phyloP scores from a whole-genome alignment of 164 flowering plant genomes.

The Macadamia integrifolia region DNA sequence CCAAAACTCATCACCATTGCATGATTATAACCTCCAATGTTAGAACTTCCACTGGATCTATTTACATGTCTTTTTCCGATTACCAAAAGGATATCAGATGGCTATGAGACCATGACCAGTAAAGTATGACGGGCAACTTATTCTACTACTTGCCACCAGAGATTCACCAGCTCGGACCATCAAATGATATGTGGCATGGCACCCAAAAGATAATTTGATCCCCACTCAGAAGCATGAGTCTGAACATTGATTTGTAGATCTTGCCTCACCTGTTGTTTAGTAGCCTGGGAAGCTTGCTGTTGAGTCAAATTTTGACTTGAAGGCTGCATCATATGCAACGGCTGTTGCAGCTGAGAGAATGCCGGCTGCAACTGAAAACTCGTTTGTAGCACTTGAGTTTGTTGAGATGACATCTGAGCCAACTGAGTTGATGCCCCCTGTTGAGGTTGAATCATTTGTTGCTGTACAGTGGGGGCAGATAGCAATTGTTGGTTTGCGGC shows the following conservation, averaged over 20 bases:
- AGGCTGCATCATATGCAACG: slow-evolving; percentile 51
- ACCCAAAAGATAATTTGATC: neutral
- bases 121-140: no score
- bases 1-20: no score
- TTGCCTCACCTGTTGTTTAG: slow-evolving; percentile 64
- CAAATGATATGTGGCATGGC: neutral
- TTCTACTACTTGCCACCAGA: no score
- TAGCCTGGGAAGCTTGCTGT: slow-evolving; percentile 43
- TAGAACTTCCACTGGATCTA: no score
- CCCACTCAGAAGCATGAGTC: neutral
- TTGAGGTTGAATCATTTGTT: slow-evolving; percentile 37
- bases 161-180: neutral
- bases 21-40: no score
- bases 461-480: slow-evolving; percentile 37
- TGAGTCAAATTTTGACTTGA: slow-evolving; percentile 41
- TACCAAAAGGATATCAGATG: no score
- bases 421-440: slow-evolving; percentile 76
- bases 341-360: slow-evolving; percentile 91
- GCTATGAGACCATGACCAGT: no score
- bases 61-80: no score
- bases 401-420: slow-evolving; percentile 77
- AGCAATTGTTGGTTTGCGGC: slow-evolving; percentile 35
- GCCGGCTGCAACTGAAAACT: slow-evolving; percentile 87
- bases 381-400: slow-evolving; percentile 75
- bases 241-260: neutral